Evolutionary conservation across 2,329 filamentous ascomycete genomes (phyloP).

Genomic region (Arthrobotrys musiformis): DNA sequence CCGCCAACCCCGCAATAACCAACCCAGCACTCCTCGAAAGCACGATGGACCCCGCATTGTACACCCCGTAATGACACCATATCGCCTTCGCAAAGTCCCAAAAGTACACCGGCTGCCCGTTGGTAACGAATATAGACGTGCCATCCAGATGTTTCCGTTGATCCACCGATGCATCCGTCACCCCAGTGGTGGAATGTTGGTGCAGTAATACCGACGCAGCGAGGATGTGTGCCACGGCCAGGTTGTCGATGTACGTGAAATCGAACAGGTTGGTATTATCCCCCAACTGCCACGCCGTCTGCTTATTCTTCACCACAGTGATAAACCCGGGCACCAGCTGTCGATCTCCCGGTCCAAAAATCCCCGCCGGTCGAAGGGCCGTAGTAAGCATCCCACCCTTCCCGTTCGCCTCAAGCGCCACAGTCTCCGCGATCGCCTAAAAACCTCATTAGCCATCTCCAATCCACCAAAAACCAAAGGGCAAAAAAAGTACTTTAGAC

Average conservation of each 20-base stretch:
- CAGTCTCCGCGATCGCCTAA: constrained; percentile 82
- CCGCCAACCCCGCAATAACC: constrained; percentile 57
- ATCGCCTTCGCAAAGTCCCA: constrained; percentile 86
- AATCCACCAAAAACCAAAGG: no score
- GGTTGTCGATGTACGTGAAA: constrained; percentile 76
- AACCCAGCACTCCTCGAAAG: constrained; percentile 57
- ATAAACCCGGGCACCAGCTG: constrained; percentile 79
- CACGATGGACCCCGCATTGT: constrained; percentile 48
- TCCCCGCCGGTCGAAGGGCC: constrained; percentile 84
- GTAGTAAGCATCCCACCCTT: constrained; percentile 74
- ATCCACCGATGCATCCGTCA: constrained; percentile 67
- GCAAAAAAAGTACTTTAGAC: constrained; percentile 74
- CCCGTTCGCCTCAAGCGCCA: constrained; percentile 81
- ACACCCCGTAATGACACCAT: constrained; percentile 70
- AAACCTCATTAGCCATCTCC: no score
- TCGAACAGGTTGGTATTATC: constrained; percentile 76
- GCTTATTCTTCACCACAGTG: constrained; percentile 74
- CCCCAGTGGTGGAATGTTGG: constrained; percentile 65
- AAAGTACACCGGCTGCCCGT: constrained; percentile 87
- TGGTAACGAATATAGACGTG: constrained; percentile 89
- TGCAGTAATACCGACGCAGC: constrained; percentile 78
- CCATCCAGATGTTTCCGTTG: constrained; percentile 81
- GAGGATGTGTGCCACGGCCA: constrained; percentile 83
- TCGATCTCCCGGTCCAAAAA: constrained; percentile 81
- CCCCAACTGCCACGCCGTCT: constrained; percentile 83